A percentile compares a stretch with the other conserved stretches of the same genome.
Conservation (phyloP, 768 basidiomycete species). For the Sistotremastrum niveocremeum region DNA sequence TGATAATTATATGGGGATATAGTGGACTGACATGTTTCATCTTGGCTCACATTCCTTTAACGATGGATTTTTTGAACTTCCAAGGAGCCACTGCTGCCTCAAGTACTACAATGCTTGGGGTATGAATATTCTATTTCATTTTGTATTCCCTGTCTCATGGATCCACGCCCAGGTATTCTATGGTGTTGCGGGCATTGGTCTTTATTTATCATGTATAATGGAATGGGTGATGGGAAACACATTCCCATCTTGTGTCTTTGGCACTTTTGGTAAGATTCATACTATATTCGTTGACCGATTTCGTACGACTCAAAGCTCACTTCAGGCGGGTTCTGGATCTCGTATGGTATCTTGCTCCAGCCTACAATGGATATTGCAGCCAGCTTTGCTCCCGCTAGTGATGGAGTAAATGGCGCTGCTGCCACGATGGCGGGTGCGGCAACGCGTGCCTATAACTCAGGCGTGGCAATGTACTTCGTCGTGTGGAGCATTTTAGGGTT, state of each 20-base stretch:
- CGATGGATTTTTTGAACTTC: constrained; percentile 6
- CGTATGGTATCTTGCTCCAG: constrained; percentile 4
- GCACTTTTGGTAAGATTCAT: constrained; percentile 3
- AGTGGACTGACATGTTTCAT: constrained; percentile 1
- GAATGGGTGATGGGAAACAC: constrained; percentile 5
- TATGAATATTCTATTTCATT: background rate
- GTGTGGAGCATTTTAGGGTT: constrained; percentile 2
- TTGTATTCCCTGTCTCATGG: background rate
- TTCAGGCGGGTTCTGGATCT: constrained; percentile 5
- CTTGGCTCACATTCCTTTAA: constrained; percentile 4
- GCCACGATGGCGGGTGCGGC: constrained; percentile 1
- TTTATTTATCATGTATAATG: constrained; percentile 2
- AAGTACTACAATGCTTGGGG: background rate
- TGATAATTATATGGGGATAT: background rate
- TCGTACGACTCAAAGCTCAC: background rate
- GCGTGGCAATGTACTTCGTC: constrained; percentile 5
- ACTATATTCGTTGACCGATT: background rate
- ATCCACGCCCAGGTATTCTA: constrained; percentile 1
- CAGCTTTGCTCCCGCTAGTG: constrained; percentile 1
- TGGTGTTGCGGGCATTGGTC: constrained; percentile 4
- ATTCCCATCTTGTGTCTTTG: constrained; percentile 4
- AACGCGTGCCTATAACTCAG: constrained; percentile 3
- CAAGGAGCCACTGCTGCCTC: constrained; percentile 3
- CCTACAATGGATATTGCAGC: constrained; percentile 4
- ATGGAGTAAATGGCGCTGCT: background rate